Evolutionary conservation across 129 eudicot species (phyloP), one percentile per base, ranked within the genome.

Genomic region (Pseudognaphalium luteoalbum): DNA sequence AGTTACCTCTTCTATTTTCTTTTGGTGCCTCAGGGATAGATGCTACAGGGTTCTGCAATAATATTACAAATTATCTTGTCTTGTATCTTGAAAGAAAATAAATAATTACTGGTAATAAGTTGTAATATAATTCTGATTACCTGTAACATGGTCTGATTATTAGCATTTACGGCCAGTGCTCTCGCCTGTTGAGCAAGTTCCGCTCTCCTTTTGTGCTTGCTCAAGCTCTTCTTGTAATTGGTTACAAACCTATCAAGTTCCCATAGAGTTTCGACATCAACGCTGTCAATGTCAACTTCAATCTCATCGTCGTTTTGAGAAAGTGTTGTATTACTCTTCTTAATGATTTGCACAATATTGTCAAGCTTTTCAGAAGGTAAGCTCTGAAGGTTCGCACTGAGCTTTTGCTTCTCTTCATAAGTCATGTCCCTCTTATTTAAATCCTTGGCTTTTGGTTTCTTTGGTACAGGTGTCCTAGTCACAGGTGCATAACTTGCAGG

Each of bases 191-290:
- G 87, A 50, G 92, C 88, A 50, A 92, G 81, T 74, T 94, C 97
- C 42, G 97, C 96, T 84, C 81, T 91, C 75, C 96, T 86, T 86
- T 72, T 94, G 81, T 84, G 69, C 85, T 94, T 94, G 81, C 98
- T 94, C 85, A 91, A 83, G 76, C 88, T 87, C 97, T 94, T 94
- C 80, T 89, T 94, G 83, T 87, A 94, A 80, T 94, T 91, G 22
- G 88, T 88, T n/a, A 94, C 96, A 83, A 89, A 91, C 79, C 98
- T 81, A 83, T 94, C 98, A 37, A 94, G 97, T 66, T 94, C 98
- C 98, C 98, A 94, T 25, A 94, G 86, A 21, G 98, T 94, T 83
- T 94, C 98, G 3, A 92, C 78, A 80, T 94, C 97, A 52, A 94
- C 96, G 71, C 82, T 89, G 73, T 94, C 97, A 35, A 94, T 91